Percentiles rank a stretch among this genome's conserved stretches.
These are phyloP conservation scores for Leishmania aethiopica DNA, from an alignment of 208 protist species.

Conservation along the genomic window DNA sequence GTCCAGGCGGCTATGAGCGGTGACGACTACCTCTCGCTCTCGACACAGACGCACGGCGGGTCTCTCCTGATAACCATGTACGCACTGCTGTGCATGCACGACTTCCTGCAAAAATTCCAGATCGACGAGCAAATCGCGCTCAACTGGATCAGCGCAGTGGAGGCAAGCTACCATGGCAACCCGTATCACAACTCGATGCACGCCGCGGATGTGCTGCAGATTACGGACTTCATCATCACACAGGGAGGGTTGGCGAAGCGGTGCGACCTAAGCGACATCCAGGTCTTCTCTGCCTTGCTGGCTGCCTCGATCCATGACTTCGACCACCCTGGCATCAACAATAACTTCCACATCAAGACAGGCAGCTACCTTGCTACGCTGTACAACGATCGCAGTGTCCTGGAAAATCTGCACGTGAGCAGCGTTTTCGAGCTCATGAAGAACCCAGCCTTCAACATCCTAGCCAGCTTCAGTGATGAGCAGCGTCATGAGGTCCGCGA, in stretches of 20 bases:
- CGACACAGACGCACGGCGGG: constrained; percentile 63
- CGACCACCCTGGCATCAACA: constrained; percentile 96
- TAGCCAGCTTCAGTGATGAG: constrained; percentile 73
- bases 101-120: constrained; percentile 88
- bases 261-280: constrained; percentile 74
- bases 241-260: constrained; percentile 72
- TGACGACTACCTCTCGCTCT: constrained; percentile 69
- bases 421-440: constrained; percentile 93
- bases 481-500: constrained; percentile 87
- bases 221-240: constrained; percentile 86
- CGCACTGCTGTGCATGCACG: constrained; percentile 84
- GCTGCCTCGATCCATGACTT: constrained; percentile 96
- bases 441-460: constrained; percentile 82
- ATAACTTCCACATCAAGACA: constrained; percentile 93
- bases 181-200: constrained; percentile 95
- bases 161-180: constrained; percentile 92
- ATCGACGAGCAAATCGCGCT: constrained; percentile 90
- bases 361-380: constrained; percentile 83
- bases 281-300: constrained; percentile 91
- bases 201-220: constrained; percentile 91
- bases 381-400: constrained; percentile 96
- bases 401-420: constrained; percentile 95
- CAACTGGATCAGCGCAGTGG: constrained; percentile 89
- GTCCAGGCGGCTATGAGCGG: constrained; percentile 79
- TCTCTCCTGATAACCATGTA: constrained; percentile 90